Evolutionary conservation across 2,329 filamentous ascomycete genomes (phyloP).

Genomic region (Fusarium haematococcum): DNA sequence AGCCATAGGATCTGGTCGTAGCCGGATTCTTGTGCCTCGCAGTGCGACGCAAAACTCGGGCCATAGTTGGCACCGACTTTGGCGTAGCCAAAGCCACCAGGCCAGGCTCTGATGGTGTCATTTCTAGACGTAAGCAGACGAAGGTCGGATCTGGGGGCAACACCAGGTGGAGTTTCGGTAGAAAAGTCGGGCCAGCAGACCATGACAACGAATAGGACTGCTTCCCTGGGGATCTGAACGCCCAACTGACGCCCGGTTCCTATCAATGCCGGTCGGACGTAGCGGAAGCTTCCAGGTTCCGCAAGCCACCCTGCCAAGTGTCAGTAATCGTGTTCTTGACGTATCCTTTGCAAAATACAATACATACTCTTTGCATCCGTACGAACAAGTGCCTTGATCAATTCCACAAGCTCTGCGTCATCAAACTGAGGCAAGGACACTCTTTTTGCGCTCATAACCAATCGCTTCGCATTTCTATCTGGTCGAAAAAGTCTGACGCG

Average conservation of each 20-base stretch:
- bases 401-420: not conserved
- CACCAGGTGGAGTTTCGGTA: not conserved
- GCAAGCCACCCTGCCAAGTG: not conserved
- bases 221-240: conserved; percentile 15
- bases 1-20: conserved; percentile 70
- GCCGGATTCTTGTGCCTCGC: conserved; percentile 12
- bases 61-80: conserved; percentile 34
- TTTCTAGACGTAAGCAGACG: conserved; percentile 13
- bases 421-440: not conserved
- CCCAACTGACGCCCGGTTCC: conserved; percentile 16
- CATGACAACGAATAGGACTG: not conserved
- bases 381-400: not conserved
- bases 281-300: conserved; percentile 7
- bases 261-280: conserved; percentile 20
- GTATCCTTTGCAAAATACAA: too few species aligned
- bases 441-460: not conserved
- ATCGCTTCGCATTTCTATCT: not conserved
- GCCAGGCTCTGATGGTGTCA: conserved; percentile 19
- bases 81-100: conserved; percentile 51
- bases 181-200: conserved; percentile 11
- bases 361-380: not conserved
- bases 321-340: not conserved
- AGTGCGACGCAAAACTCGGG: conserved; percentile 14
- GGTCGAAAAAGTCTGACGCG: not conserved
- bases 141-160: not conserved